phyloP scores from a whole-genome alignment of 1,139 yeast genomes.

The Petasospora rhodanensis region DNA sequence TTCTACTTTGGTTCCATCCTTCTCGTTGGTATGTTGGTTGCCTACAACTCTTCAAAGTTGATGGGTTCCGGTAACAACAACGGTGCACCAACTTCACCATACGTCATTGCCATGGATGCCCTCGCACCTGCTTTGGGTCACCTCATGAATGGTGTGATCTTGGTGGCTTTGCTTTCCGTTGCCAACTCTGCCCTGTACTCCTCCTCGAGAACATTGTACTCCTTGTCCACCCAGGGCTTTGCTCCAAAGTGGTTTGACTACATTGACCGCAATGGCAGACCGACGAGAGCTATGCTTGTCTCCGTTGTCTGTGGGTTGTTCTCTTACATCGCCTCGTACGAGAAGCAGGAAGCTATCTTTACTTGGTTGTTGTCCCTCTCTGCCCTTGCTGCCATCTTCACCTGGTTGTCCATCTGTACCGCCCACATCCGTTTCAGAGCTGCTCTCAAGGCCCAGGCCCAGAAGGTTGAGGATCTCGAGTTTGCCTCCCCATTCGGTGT shows the following conservation, averaged over 20 bases:
- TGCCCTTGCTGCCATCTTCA: slow-evolving; percentile 77
- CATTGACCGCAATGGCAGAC: slow-evolving; percentile 73
- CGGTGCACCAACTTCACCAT: slow-evolving; percentile 66
- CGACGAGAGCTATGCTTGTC: slow-evolving; percentile 57
- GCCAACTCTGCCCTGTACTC: slow-evolving; percentile 78
- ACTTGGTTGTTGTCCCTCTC: slow-evolving; percentile 77
- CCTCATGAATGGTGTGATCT: slow-evolving; percentile 67
- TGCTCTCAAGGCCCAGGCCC: slow-evolving; percentile 57
- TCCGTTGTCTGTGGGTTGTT: slow-evolving; percentile 59
- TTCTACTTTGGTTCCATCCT: slow-evolving; percentile 59
- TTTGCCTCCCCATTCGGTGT: slow-evolving; percentile 60
- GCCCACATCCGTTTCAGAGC: slow-evolving; percentile 70
- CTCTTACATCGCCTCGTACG: slow-evolving; percentile 67
- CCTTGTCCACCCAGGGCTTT: slow-evolving; percentile 76
- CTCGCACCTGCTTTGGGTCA: slow-evolving; percentile 48
- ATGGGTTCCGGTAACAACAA: slow-evolving; percentile 40
- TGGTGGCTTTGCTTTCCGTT: slow-evolving; percentile 64
- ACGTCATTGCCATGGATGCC: slow-evolving; percentile 54
- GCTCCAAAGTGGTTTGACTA: slow-evolving; percentile 74
- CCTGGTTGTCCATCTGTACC: slow-evolving; percentile 74
- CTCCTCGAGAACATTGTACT: slow-evolving; percentile 76
- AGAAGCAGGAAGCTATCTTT: slow-evolving; percentile 58
- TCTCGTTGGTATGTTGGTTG: slow-evolving; percentile 64
- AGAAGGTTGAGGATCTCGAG: slow-evolving; percentile 55
- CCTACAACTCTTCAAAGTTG: slow-evolving; percentile 49